Conservation (phyloP, 805 yeast species). For the Starmerella kuoi region DNA sequence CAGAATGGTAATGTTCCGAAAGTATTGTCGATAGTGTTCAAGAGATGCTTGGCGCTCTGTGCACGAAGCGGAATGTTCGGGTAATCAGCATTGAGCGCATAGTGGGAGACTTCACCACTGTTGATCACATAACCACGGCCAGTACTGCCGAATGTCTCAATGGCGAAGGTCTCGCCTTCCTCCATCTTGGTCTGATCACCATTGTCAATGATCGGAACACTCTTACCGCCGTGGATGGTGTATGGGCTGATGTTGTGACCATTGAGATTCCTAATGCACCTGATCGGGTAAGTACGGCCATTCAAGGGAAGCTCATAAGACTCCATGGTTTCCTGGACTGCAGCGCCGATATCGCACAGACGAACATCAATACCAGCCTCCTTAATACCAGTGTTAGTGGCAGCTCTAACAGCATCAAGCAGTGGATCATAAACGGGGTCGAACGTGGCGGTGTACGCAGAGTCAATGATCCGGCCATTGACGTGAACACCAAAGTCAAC, state of each 20-base stretch:
- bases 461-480: slow-evolving; percentile 85
- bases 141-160: slow-evolving; percentile 95
- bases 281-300: slow-evolving; percentile 75
- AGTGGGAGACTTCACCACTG: slow-evolving; percentile 91
- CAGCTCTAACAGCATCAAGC: slow-evolving; percentile 75
- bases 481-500: slow-evolving; percentile 95
- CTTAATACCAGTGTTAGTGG: slow-evolving; percentile 84
- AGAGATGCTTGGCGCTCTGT: slow-evolving; percentile 56
- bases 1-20: slow-evolving; percentile 97
- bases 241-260: slow-evolving; percentile 87
- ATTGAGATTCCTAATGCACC: slow-evolving; percentile 79
- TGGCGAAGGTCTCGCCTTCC: slow-evolving; percentile 96
- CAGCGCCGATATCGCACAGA: slow-evolving; percentile 87
- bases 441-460: slow-evolving; percentile 87
- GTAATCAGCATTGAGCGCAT: slow-evolving; percentile 49
- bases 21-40: slow-evolving; percentile 58
- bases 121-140: slow-evolving; percentile 82
- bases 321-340: slow-evolving; percentile 95
- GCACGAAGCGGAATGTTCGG: slow-evolving; percentile 40
- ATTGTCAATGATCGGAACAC: slow-evolving; percentile 90
- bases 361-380: slow-evolving; percentile 96
- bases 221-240: slow-evolving; percentile 85
- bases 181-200: slow-evolving; percentile 96
- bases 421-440: slow-evolving; percentile 55
- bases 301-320: slow-evolving; percentile 83